Base-by-base conservation (phyloP, 164 flowering plant genomes). In the Amborella trichopoda region DNA sequence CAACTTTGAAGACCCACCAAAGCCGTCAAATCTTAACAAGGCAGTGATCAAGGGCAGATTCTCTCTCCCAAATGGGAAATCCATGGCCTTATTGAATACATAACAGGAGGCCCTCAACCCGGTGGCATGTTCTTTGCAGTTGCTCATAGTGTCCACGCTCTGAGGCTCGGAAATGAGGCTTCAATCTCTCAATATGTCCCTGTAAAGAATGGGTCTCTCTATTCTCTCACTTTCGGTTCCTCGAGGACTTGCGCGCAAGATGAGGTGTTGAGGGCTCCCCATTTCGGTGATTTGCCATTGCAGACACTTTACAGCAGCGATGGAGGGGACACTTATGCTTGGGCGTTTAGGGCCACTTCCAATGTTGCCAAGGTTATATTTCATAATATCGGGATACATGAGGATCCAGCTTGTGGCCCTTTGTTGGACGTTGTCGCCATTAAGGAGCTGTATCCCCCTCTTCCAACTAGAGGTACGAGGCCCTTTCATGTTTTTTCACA, bases 331-430 rank as follows among this genome's bases (percentile, higher is more conserved):
- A 65, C 72, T 5, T 81, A 81, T 23, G 78, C 83, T 0, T 84
- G 82, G 82, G 95, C 76, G 0, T 84, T 71, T 40, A 48, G 60
- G 28, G 79, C 95, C 1, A 49, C 25, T 5, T 51, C 10, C 10
- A 50, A 48, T 3, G 54, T 36, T 9, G 74, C 48, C 1, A 75
- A 65, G 48, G 45, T 81, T n/a, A 38, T 74, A 1, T 61, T 84
- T 8, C 95, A 81, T 38, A 84, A 84, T 26, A 78, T 84, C 0
- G 90, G 90, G 0, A 75, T 70, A 1, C 84, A 81, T 52, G 90
- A 84, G 50, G 90, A 81, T 54, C 84, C 87, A 1, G 90, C 90
- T 43, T 84, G 95, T 23, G 95, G 95, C 0, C 95, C 95, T 1
- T 72, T 84, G 11, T 64, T 84, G 10, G 95, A 84, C 56, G 65